phyloP scores from a whole-genome alignment of 2,329 filamentous ascomycete species.

The Colletotrichum orbiculare region DNA sequence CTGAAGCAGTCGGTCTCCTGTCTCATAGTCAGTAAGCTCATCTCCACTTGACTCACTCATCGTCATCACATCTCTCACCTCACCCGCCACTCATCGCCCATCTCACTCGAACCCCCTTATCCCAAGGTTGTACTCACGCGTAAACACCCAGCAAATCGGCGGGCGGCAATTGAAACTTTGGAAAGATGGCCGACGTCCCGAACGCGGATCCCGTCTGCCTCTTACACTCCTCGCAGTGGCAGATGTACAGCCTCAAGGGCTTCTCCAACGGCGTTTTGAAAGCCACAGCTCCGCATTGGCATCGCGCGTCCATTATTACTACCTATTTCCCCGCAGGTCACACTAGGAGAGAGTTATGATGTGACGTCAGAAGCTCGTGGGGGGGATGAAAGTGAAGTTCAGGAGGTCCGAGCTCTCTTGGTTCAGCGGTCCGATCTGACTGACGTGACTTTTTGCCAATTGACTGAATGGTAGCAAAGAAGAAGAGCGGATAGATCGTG shows the following conservation, averaged over 20 bases:
- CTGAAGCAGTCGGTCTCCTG: constrained; percentile 68
- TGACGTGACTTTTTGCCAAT: not conserved
- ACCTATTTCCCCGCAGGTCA: too few species aligned
- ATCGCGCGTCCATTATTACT: constrained; percentile 65
- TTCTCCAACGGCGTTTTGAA: constrained; percentile 71
- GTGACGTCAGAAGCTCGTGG: constrained; percentile 20
- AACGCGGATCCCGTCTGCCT: constrained; percentile 75
- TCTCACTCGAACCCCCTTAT: constrained; percentile 1
- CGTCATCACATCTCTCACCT: constrained; percentile 4
- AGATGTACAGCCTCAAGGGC: constrained; percentile 75
- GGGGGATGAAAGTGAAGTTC: not conserved
- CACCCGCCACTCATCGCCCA: not conserved
- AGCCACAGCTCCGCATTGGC: constrained; percentile 72
- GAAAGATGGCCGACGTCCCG: constrained; percentile 77
- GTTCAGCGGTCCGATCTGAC: not conserved
- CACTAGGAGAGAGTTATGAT: not conserved
- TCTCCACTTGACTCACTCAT: not conserved
- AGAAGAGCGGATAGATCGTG: too few species aligned
- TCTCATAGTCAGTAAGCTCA: constrained; percentile 33
- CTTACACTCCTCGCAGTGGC: constrained; percentile 75
- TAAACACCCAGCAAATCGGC: constrained; percentile 64
- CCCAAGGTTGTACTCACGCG: constrained; percentile 55
- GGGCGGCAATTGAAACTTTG: constrained; percentile 68
- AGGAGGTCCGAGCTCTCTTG: not conserved
- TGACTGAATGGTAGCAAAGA: too few species aligned